Percentiles rank a stretch among this genome's conserved stretches.
Evolutionary conservation across 2,329 filamentous ascomycete genomes (phyloP).

Genomic region (Talaromyces sp.): DNA sequence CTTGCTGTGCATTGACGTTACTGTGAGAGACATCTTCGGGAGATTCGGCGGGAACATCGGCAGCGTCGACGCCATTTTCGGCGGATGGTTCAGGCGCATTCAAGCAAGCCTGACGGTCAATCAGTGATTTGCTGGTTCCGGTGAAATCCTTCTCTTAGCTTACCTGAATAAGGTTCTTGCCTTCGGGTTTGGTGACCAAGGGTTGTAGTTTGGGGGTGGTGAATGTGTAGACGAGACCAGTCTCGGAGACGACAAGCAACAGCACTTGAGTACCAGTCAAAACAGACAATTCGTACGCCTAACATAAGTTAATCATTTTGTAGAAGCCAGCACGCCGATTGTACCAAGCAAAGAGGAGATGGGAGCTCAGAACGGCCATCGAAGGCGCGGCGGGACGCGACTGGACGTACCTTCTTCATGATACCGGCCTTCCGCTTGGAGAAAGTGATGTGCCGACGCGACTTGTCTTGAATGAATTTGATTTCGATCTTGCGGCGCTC

Average conservation of each 20-base stretch:
- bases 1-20: conserved; percentile 67
- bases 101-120: conserved; percentile 74
- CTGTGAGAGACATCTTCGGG: conserved; percentile 80
- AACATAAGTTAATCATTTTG: conserved; percentile 14
- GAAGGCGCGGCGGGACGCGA: conserved; percentile 17
- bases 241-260: conserved; percentile 93
- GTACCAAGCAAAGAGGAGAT: neutral
- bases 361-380: neutral
- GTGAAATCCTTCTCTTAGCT: conserved; percentile 26
- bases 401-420: conserved; percentile 90
- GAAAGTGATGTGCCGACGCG: conserved; percentile 97
- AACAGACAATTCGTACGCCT: conserved; percentile 97
- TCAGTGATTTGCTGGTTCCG: conserved; percentile 3
- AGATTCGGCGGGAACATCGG: conserved; percentile 71
- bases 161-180: conserved; percentile 99
- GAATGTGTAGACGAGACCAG: conserved; percentile 95
- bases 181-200: conserved; percentile 95
- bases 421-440: conserved; percentile 99
- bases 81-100: conserved; percentile 89
- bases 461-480: conserved; percentile 99
- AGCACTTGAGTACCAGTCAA: conserved; percentile 97
- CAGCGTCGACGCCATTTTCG: conserved; percentile 75
- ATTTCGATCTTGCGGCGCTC: conserved; percentile 99
- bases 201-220: conserved; percentile 98
- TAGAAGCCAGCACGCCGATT: neutral